Percentiles rank a stretch among this genome's conserved stretches.
phyloP scores from a whole-genome alignment of 352 stramenopile genomes.

The Pythium rhizo-oryzae region DNA sequence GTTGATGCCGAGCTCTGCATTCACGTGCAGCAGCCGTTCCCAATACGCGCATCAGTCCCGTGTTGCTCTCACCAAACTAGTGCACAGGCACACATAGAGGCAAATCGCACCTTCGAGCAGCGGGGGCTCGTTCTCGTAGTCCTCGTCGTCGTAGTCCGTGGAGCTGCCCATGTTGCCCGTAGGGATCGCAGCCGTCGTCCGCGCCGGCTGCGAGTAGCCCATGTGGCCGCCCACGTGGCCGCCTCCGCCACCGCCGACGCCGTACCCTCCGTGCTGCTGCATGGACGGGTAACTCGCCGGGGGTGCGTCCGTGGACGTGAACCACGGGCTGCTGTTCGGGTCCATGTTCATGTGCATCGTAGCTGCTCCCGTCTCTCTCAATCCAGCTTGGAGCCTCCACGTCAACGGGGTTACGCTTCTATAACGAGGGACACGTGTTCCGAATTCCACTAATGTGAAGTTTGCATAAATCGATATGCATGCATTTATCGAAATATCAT shows the following conservation, averaged over 20 bases:
- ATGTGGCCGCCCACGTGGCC: conserved; percentile 26
- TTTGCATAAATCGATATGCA: conserved; percentile 5
- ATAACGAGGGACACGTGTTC: conserved; percentile 15
- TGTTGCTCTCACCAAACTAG: too few relatives aligned
- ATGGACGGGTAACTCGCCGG: conserved; percentile 40
- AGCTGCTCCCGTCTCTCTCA: background rate
- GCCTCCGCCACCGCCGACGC: conserved; percentile 21
- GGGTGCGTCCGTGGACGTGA: conserved; percentile 47
- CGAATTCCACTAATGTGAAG: conserved; percentile 5
- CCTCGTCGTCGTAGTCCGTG: conserved; percentile 54
- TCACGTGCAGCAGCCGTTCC: background rate
- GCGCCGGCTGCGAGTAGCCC: conserved; percentile 35
- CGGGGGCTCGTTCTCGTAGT: conserved; percentile 96
- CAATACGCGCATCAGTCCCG: too few relatives aligned
- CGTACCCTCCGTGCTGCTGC: conserved; percentile 18
- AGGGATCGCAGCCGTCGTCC: conserved; percentile 19
- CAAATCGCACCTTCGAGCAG: conserved; percentile 89
- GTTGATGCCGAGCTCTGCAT: conserved; percentile 95
- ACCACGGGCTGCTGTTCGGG: conserved; percentile 70
- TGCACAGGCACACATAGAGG: background rate
- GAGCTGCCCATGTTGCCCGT: conserved; percentile 24
- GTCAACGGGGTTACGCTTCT: background rate
- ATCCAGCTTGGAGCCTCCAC: background rate
- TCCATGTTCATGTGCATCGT: conserved; percentile 85
- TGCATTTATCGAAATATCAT: conserved; percentile 1